Evolutionary conservation across 257 asterid genomes (phyloP), one percentile per base, ranked within the genome.

Genomic region (Plantago ovata): DNA sequence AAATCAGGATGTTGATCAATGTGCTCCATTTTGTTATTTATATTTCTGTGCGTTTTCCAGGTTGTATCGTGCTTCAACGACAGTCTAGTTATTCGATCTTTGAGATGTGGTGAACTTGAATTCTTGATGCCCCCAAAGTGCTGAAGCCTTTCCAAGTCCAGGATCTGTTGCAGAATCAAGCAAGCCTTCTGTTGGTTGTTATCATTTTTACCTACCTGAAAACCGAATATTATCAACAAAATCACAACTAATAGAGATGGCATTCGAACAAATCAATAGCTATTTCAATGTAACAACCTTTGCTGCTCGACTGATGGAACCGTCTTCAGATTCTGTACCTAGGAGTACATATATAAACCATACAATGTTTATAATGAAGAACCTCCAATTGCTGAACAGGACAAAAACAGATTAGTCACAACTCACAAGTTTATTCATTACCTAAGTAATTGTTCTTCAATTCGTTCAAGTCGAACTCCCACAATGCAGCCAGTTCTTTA

Each of bases 121-220:
- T 18, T 56, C 56, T 66, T 64, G 1, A 62, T 51, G 46, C 77
- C 78, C 66, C 64, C 77, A 14, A 72, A 63, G 36, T 71, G 71
- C 71, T 90, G 93, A 39, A 81, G 79, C 75, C 53, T 76, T 68
- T 78, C 80, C 65, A 90, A 63, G 65, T 82, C 85, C 38, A 60
- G 62, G 65, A 87, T 84, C 73, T 90, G 96, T 52, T 84, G 85
- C 78, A 74, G 67, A 68, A 87, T 77, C 39, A 61, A 48, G 59
- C 54, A 51, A 44, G 66, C 68, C 11, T 65, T 69, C 61, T 61
- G 65, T 60, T 64, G 67, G 68, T 43, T 21, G 60, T 15, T 62
- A 10, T 56, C 61, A 20, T 56, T 56, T 15, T 65, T 56, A 6
- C 55, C 55, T 59, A 58, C 79, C 86, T 79, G 56, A 33, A 75